Base-by-base conservation (phyloP, 768 basidiomycete genomes). In the Mycena maculata region DNA sequence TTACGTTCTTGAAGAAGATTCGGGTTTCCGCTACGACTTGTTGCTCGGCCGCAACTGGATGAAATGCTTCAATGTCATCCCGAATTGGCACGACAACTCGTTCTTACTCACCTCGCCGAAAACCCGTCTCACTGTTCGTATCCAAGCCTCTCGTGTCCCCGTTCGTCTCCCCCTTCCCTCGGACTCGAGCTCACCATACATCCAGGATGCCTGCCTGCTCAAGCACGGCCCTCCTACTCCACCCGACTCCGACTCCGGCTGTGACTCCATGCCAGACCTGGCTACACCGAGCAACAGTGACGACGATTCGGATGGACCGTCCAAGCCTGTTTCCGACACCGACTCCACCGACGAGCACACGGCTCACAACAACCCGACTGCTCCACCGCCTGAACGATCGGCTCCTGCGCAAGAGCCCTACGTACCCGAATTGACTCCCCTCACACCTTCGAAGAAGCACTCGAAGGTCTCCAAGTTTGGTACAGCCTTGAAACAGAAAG, bases 11-110 rank as follows among this genome's bases (percentile, higher is more conserved):
- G n/a, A n/a, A n/a, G n/a, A n/a, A n/a, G n/a, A n/a, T n/a, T n/a
- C n/a, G n/a, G 68, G 68, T 4, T 69, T 69, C 52, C 30, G 53
- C 10, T 69, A 69, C 25, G 63, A 69, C 23, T 33, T 69, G 13
- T 42, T 68, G 31, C 48, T 65, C 16, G 63, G 68, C 8, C 42
- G 42, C 15, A 54, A 44, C 33, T 65, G 55, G 54, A 39, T 65
- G 31, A 64, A 59, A 18, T 4, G 22, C 1, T 59, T 42, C 52
- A 49, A 65, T 23, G 63, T 55, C 18, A 15, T 49, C 20, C 60
- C 60, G 20, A 39, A 53, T 36, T 69, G 68, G 68, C 38, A 54
- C 18, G 47, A 63, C 44, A 63, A 58, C n/a, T 49, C 61, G 1
- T 60, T 52, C 56, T 28, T 39, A 10, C 20, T 69, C 20, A 53